Evolutionary conservation across 2,329 filamentous ascomycete genomes (phyloP).

Genomic region (Davidsoniella virescens): DNA sequence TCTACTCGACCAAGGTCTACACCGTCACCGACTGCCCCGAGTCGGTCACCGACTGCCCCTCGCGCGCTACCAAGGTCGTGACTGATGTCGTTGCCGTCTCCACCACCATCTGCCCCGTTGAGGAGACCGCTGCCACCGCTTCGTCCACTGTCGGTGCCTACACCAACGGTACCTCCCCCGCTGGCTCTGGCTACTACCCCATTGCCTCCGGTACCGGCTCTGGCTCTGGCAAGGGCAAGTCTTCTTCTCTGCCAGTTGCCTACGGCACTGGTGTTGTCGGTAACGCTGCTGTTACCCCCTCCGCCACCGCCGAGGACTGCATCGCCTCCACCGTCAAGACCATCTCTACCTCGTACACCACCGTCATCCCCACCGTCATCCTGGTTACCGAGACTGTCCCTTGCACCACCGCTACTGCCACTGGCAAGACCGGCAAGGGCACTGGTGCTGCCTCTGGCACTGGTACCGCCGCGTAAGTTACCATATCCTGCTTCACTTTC

Average conservation of each 20-base stretch:
- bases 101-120: conserved; percentile 26
- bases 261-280: conserved; percentile 5
- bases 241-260: conserved; percentile 12
- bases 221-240: conserved; percentile 10
- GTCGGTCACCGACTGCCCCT: conserved; percentile 46
- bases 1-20: conserved; percentile 40
- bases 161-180: conserved; percentile 12
- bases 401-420: conserved; percentile 21
- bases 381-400: conserved; percentile 26
- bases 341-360: conserved; percentile 40
- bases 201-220: conserved; percentile 1
- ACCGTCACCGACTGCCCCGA: conserved; percentile 47
- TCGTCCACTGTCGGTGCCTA: conserved; percentile 11
- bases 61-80: conserved; percentile 21
- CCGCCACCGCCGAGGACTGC: conserved; percentile 17
- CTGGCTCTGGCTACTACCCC: conserved; percentile 6
- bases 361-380: conserved; percentile 36
- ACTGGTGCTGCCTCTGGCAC: conserved; percentile 27
- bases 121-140: conserved; percentile 5
- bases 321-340: conserved; percentile 28
- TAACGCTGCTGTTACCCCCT: conserved; percentile 12
- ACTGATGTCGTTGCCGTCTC: conserved; percentile 25
- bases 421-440: conserved; percentile 23
- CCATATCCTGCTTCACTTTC: neutral
- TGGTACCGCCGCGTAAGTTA: conserved; percentile 24